A percentile compares a stretch with the other conserved stretches of the same genome.
Conservation (phyloP, 331 rosid genomes). For the Telfairia occidentalis region DNA sequence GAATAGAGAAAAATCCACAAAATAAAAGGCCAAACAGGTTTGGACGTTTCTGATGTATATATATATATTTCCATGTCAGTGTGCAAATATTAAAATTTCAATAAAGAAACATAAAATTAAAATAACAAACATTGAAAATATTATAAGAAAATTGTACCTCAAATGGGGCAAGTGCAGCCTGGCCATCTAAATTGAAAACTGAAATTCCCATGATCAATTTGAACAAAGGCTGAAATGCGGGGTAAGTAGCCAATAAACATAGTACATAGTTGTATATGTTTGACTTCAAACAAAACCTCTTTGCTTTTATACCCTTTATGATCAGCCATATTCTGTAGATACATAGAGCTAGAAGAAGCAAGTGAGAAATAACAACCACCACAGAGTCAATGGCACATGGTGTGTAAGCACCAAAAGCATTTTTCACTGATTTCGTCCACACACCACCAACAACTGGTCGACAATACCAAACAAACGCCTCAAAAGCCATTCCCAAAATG, state of each 20-base stretch:
- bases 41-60: background rate
- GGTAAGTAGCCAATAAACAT: conserved; percentile 53
- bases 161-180: conserved; percentile 65
- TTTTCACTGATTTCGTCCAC: conserved; percentile 60
- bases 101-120: background rate
- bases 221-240: conserved; percentile 67
- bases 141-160: conserved; percentile 44
- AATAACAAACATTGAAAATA: conserved; percentile 11
- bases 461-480: conserved; percentile 72
- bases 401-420: conserved; percentile 82
- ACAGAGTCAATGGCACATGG: conserved; percentile 74
- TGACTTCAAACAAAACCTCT: conserved; percentile 67
- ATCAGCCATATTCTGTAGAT: conserved; percentile 69
- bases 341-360: conserved; percentile 62
- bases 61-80: background rate
- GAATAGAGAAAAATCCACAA: too few species aligned
- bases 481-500: conserved; percentile 35
- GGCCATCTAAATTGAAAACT: conserved; percentile 69
- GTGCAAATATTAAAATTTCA: background rate
- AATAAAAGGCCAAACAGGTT: background rate
- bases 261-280: conserved; percentile 62
- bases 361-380: conserved; percentile 54
- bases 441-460: conserved; percentile 65
- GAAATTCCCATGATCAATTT: conserved; percentile 76
- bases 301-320: conserved; percentile 43